These are phyloP conservation scores for Combretum micranthum DNA, from an alignment of 345 rosid species.

Conservation along the genomic window DNA sequence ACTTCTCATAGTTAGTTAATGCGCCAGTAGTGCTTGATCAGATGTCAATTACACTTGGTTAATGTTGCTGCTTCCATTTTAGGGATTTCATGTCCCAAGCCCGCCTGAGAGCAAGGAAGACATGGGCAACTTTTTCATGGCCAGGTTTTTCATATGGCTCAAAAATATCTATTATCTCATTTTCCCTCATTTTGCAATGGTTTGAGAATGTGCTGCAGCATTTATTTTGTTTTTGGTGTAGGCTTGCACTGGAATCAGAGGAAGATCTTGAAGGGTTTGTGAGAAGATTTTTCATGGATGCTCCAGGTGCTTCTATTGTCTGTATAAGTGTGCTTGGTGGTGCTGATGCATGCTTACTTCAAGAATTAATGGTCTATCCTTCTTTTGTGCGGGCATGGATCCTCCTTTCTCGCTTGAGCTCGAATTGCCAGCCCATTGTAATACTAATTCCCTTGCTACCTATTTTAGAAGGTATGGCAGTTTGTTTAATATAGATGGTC, in stretches of 20 bases:
- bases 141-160: no score
- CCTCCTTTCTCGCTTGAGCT: slow-evolving; percentile 62
- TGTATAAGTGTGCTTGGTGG: slow-evolving; percentile 72
- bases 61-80: no score
- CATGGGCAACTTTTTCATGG: no score
- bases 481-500: not conserved
- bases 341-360: slow-evolving; percentile 41
- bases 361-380: slow-evolving; percentile 44
- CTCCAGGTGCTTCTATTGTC: slow-evolving; percentile 55
- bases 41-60: no score
- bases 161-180: no score
- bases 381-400: slow-evolving; percentile 61
- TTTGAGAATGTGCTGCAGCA: not conserved
- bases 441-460: slow-evolving; percentile 64
- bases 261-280: slow-evolving; percentile 62
- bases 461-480: slow-evolving; percentile 53
- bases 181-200: no score
- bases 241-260: slow-evolving; percentile 72
- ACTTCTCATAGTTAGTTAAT: no score
- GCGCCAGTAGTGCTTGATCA: no score
- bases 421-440: slow-evolving; percentile 52
- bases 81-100: no score
- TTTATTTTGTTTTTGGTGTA: slow-evolving; percentile 23
- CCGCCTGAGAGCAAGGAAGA: no score
- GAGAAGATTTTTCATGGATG: slow-evolving; percentile 42